Percentiles rank a stretch among this genome's conserved stretches.
phyloP scores from a whole-genome alignment of 345 rosid species.

The Salix viminalis region DNA sequence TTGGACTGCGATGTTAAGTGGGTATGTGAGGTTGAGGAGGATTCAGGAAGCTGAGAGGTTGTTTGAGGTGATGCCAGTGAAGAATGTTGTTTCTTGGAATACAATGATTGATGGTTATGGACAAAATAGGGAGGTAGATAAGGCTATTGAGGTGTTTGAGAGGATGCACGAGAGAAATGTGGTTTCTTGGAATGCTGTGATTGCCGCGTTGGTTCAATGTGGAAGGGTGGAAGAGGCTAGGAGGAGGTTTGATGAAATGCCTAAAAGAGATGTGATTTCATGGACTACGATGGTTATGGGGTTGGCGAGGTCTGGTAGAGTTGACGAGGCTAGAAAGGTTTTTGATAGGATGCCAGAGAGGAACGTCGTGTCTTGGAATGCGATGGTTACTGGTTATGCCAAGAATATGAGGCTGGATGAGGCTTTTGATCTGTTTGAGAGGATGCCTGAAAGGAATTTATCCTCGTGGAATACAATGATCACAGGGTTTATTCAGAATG shows the following conservation, averaged over 20 bases:
- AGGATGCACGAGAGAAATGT: conserved; percentile 60
- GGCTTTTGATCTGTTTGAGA: conserved; percentile 51
- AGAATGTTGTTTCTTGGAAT: conserved; percentile 62
- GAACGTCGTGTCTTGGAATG: conserved; percentile 67
- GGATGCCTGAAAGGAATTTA: conserved; percentile 56
- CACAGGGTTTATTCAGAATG: conserved; percentile 53
- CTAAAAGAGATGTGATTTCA: conserved; percentile 59
- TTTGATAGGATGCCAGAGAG: conserved; percentile 60
- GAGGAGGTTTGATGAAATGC: conserved; percentile 48
- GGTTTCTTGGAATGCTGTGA: conserved; percentile 61
- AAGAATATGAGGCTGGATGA: conserved; percentile 46
- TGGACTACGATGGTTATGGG: conserved; percentile 66
- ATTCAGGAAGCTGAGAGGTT: conserved; percentile 54
- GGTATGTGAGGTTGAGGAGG: conserved; percentile 46
- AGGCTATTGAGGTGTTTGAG: conserved; percentile 44
- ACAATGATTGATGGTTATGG: conserved; percentile 68
- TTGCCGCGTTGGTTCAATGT: conserved; percentile 41
- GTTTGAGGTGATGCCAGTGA: conserved; percentile 55
- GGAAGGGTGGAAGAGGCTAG: conserved; percentile 62
- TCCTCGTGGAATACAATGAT: conserved; percentile 80
- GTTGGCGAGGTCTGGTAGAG: conserved; percentile 49
- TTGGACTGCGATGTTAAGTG: conserved; percentile 70
- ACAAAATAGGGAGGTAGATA: conserved; percentile 37
- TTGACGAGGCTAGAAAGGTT: conserved; percentile 56
- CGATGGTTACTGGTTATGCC: conserved; percentile 72